Evolutionary conservation across 139 green algal genomes (phyloP), one percentile per base, ranked within the genome.

Genomic region (Limnomonas spitsbergensis): DNA sequence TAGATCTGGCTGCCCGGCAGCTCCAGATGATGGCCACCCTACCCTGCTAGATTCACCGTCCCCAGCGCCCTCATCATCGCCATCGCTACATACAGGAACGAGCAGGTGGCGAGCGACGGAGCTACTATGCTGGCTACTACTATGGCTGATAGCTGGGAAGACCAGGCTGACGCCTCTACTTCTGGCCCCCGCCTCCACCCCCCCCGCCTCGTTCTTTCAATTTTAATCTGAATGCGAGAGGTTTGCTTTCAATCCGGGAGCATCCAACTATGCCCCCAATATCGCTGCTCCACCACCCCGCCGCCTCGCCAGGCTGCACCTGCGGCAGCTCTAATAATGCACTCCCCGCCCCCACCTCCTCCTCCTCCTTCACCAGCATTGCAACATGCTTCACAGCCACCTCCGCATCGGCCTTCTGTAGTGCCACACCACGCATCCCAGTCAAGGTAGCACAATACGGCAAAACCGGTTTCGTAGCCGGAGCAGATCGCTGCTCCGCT

Each of bases 231-330:
- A 85, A 81, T 38, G 91, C 90, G 0, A 38, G 80, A 4, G 78
- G 77, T 94, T 95, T 72, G 78, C 75, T 52, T 94, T 95, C 77
- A 92, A 92, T 75, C 84, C 90, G 4, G 78, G 56, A 26, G 89
- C 91, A 0, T 68, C 80, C 27, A 66, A 79, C 24, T 91, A 88
- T 66, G 2, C 54, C 47, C 32, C 78, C 24, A 29, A 73, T 69
- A 69, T 70, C 72, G 35, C 76, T 42, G 26, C 80, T 73, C 40
- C 74, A 2, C 81, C 88, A n/a, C 37, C 53, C 38, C n/a, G n/a
- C 78, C 66, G n/a, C 77, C 78, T 40, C 70, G 83, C 14, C 53
- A 73, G 31, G 68, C 81, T 53, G 34, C 82, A 68, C 37, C 73
- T 27, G 26, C 80, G 66, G 67, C 47, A 53, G 68, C 78, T 31